A percentile compares a stretch with the other conserved stretches of the same genome.
Evolutionary conservation across 352 stramenopile genomes (phyloP).

Genomic region (Pythium inflatum): DNA sequence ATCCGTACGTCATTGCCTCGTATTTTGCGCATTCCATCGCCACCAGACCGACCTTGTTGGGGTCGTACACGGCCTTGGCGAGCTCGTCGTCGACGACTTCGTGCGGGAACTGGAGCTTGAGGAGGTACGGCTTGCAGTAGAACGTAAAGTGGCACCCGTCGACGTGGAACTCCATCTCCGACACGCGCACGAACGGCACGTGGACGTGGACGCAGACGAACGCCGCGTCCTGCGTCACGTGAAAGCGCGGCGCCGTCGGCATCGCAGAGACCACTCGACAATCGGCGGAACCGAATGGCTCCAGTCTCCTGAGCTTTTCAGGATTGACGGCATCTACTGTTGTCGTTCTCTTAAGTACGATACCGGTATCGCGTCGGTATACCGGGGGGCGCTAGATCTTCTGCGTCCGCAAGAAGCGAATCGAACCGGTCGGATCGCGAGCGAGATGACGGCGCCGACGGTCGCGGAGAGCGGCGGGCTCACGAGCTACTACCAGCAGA

Average conservation of each 20-base stretch:
- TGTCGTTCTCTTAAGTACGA: slow-evolving; percentile 13
- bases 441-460: slow-evolving; percentile 48
- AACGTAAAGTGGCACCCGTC: slow-evolving; percentile 92
- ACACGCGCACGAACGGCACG: slow-evolving; percentile 91
- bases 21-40: neutral
- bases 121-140: slow-evolving; percentile 97
- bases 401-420: slow-evolving; percentile 4
- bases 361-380: slow-evolving; percentile 30
- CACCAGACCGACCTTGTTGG: slow-evolving; percentile 64
- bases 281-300: neutral
- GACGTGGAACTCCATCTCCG: slow-evolving; percentile 92
- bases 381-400: slow-evolving; percentile 12
- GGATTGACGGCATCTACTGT: too few relatives aligned
- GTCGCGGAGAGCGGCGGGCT: slow-evolving; percentile 44
- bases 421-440: too few relatives aligned
- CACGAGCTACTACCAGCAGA: slow-evolving; percentile 94
- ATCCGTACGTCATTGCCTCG: neutral
- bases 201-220: slow-evolving; percentile 89
- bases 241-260: slow-evolving; percentile 82
- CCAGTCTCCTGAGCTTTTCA: too few relatives aligned
- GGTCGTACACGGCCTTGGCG: slow-evolving; percentile 91
- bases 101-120: slow-evolving; percentile 95
- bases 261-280: slow-evolving; percentile 39
- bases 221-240: slow-evolving; percentile 79
- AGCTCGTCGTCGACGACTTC: slow-evolving; percentile 89